A percentile compares a stretch with the other conserved stretches of the same genome.
Evolutionary conservation across 2,329 filamentous ascomycete species (phyloP).

Genomic region (Didymella arachidicola): DNA sequence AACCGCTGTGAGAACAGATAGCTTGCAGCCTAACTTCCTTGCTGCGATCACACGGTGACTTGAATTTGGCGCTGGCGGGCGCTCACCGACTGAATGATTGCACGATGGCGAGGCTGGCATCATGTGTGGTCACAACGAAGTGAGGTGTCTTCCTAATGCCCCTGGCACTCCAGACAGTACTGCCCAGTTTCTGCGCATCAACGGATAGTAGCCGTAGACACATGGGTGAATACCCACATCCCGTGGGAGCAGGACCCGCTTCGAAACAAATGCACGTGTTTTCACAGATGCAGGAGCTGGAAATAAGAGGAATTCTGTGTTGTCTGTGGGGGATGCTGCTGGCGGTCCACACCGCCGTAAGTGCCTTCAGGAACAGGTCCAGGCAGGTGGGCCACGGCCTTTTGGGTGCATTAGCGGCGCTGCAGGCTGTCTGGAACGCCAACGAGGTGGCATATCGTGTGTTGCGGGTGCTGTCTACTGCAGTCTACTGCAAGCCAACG

Average conservation of each 20-base stretch:
- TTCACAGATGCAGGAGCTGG: conserved; percentile 30
- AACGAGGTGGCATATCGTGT: conserved; percentile 33
- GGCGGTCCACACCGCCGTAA: conserved; percentile 42
- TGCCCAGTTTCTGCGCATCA: conserved; percentile 29
- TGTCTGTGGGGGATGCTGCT: conserved; percentile 34
- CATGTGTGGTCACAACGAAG: conserved; percentile 19
- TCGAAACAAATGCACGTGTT: conserved; percentile 20
- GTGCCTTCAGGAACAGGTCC: conserved; percentile 37
- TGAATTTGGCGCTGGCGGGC: conserved; percentile 14
- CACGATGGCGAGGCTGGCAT: conserved; percentile 11
- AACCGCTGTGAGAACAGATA: conserved; percentile 14
- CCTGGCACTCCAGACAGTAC: conserved; percentile 15
- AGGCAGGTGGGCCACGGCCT: conserved; percentile 36
- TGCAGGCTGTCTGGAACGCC: conserved; percentile 29
- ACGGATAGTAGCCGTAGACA: conserved; percentile 28
- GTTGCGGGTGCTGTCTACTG: conserved; percentile 30
- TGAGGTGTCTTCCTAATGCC: conserved; percentile 19
- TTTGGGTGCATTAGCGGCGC: conserved; percentile 34
- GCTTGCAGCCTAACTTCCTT: conserved; percentile 17
- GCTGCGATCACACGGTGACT: conserved; percentile 19
- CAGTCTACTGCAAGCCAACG: conserved; percentile 39
- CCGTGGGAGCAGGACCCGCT: conserved; percentile 18
- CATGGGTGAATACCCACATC: conserved; percentile 30
- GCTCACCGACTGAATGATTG: conserved; percentile 21
- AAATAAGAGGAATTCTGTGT: conserved; percentile 25